A percentile compares a stretch with the other conserved stretches of the same genome.
These are phyloP conservation scores for Trichoderma afroharzianum DNA, from an alignment of 2,329 filamentous ascomycete species.

Conservation along the genomic window DNA sequence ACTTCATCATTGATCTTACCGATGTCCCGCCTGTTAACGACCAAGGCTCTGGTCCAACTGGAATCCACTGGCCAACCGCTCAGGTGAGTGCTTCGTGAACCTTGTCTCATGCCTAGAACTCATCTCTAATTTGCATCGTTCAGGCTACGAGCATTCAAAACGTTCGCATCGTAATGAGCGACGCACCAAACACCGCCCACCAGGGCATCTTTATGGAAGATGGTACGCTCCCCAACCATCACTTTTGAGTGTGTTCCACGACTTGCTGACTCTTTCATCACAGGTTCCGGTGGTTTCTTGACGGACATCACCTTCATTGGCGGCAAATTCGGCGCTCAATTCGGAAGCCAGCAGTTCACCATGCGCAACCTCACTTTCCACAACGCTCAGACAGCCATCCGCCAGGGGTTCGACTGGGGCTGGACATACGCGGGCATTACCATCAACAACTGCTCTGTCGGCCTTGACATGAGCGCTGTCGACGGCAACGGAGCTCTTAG, in stretches of 20 bases:
- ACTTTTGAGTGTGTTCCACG: not conserved
- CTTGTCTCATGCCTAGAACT: not conserved
- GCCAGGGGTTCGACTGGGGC: constrained; percentile 73
- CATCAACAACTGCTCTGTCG: constrained; percentile 61
- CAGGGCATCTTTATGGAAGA: constrained; percentile 61
- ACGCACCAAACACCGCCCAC: constrained; percentile 30
- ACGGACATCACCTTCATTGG: constrained; percentile 69
- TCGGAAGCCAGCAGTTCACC: constrained; percentile 70
- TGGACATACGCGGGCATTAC: constrained; percentile 68
- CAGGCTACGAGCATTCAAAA: constrained; percentile 4
- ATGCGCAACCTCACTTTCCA: constrained; percentile 65
- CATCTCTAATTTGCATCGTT: not conserved
- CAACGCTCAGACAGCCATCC: constrained; percentile 61
- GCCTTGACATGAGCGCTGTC: constrained; percentile 57
- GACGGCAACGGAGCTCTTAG: constrained; percentile 21
- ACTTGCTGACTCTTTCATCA: not conserved
- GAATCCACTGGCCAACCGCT: not conserved
- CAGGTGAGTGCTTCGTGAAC: not conserved
- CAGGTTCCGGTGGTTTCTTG: constrained; percentile 61
- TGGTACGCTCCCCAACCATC: not conserved
- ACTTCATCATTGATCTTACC: not conserved
- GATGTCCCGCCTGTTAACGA: not conserved
- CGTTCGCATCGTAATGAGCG: constrained; percentile 31
- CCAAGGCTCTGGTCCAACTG: not conserved
- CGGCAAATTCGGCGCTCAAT: constrained; percentile 54